A percentile compares a stretch with the other conserved stretches of the same genome.
Evolutionary conservation across 31 red algal species (phyloP).

Genomic region (Porphyra umbilicalis): DNA sequence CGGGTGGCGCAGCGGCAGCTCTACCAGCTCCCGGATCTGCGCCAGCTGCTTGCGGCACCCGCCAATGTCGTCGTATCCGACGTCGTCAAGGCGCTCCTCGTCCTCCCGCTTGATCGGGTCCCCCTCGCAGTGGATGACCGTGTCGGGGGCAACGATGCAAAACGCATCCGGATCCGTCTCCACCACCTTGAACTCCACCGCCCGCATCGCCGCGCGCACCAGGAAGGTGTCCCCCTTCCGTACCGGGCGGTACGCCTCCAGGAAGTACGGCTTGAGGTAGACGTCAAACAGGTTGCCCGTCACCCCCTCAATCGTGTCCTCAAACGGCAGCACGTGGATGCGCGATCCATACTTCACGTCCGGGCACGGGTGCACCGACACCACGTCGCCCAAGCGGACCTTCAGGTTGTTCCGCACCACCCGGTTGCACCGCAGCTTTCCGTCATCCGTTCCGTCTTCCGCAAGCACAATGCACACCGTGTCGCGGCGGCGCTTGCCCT

Average conservation of each 20-base stretch:
- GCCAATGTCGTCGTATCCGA: slow-evolving; percentile 99
- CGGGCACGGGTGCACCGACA: slow-evolving; percentile 86
- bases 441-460: slow-evolving; percentile 92
- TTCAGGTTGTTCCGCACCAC: slow-evolving; percentile 98
- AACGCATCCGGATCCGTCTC: slow-evolving; percentile 99
- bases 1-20: slow-evolving; percentile 97
- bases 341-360: slow-evolving; percentile 98
- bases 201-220: slow-evolving; percentile 93
- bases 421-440: slow-evolving; percentile 83
- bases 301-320: slow-evolving; percentile 95
- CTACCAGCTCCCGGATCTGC: slow-evolving; percentile 98
- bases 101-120: slow-evolving; percentile 97
- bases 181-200: slow-evolving; percentile 99
- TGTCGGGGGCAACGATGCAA: slow-evolving; percentile 98
- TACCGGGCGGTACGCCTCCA: slow-evolving; percentile 98
- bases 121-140: slow-evolving; percentile 99
- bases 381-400: slow-evolving; percentile 93
- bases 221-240: slow-evolving; percentile 98
- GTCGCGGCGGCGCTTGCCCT: slow-evolving; percentile 93
- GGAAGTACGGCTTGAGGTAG: slow-evolving; percentile 97
- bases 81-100: slow-evolving; percentile 96
- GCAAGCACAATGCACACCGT: slow-evolving; percentile 99
- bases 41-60: slow-evolving; percentile 96
- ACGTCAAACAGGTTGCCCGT: slow-evolving; percentile 89
- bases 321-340: slow-evolving; percentile 97